Base-by-base conservation (phyloP, 176 grass and related monocot genomes). In the Oryza coarctata region DNA sequence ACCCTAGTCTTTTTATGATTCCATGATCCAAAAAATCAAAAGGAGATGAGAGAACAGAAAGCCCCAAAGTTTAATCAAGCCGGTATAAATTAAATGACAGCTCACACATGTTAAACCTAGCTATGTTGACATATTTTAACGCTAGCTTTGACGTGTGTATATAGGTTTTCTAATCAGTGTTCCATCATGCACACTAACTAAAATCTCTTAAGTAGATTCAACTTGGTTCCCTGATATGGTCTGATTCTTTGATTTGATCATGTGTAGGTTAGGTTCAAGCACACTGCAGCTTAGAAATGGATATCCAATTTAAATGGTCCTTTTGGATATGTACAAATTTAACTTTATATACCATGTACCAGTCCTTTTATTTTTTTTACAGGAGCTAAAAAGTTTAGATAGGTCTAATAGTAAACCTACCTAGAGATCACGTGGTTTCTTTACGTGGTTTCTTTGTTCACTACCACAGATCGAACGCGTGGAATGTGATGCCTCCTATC, bases 1-100 rank as follows among this genome's bases (percentile, higher is more conserved):
- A 55, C 77, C 32, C 52, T 85, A 65, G 40, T 55, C 77, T 64
- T 57, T 67, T 43, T 71, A 75, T 85, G 83, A 85, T 89, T 89
- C 57, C 82, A 57, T 65, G 65, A 73, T 76, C 73, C 12, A 60
- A 28, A 32, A 88, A 79, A 38, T 61, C 23, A 57, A 58, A 65
- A 33, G 43, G 45, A 70, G 47, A 36, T 28, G 3, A 34, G 40
- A 47, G 39, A 31, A 79, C 79, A 61, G 25, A 30, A 79, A 13
- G 58, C 52, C 44, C 6, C 45, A 68, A 60, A 80, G 70, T 81
- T 81, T 18, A 73, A 32, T 45, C 9, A 10, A 57, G 30, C 63
- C 39, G 38, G 58, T n/a, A 41, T 62, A 73, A 74, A n/a, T n/a
- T n/a, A n/a, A 60, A 84, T 80, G 69, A 69, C 75, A 84, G 8